These are phyloP conservation scores for Paecilomyces fulvus DNA, from an alignment of 2,329 filamentous ascomycete genomes.

Conservation along the genomic window DNA sequence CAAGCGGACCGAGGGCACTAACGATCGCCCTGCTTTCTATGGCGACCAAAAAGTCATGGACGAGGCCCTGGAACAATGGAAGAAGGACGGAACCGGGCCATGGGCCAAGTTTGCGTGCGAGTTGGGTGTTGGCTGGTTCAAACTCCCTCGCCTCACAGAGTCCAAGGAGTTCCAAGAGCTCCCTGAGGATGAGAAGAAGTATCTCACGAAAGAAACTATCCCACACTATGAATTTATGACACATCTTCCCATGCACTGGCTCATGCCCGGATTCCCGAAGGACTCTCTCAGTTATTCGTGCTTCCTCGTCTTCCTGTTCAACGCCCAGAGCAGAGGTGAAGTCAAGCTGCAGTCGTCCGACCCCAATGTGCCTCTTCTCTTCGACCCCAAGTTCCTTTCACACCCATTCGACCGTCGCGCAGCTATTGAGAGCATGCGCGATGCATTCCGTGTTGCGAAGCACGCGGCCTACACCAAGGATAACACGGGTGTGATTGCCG, in stretches of 20 bases:
- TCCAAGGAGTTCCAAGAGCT: slow-evolving; percentile 45
- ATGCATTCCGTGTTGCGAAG: slow-evolving; percentile 34
- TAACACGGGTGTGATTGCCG: slow-evolving; percentile 33
- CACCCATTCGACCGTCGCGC: slow-evolving; percentile 48
- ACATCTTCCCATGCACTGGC: slow-evolving; percentile 38
- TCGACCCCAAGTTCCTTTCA: slow-evolving; percentile 46
- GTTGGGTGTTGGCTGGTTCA: slow-evolving; percentile 31
- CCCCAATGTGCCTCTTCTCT: slow-evolving; percentile 42
- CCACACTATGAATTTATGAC: slow-evolving; percentile 50
- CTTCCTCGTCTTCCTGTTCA: slow-evolving; percentile 43
- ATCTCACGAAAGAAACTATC: slow-evolving; percentile 42
- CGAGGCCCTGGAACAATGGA: slow-evolving; percentile 42
- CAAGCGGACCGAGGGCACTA: slow-evolving; percentile 33
- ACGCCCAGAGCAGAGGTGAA: slow-evolving; percentile 46
- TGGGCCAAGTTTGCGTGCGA: slow-evolving; percentile 24
- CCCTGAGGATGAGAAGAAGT: slow-evolving; percentile 34
- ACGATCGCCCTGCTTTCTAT: slow-evolving; percentile 41
- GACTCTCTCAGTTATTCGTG: slow-evolving; percentile 36
- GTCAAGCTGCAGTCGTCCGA: slow-evolving; percentile 47
- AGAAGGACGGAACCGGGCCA: slow-evolving; percentile 31
- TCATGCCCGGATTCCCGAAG: slow-evolving; percentile 29
- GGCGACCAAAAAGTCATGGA: slow-evolving; percentile 34
- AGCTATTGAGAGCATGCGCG: slow-evolving; percentile 43
- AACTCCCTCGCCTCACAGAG: slow-evolving; percentile 31
- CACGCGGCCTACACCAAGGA: slow-evolving; percentile 39